Conservation (phyloP, 441 rosid genomes). For the Pelargonium myrrhifolium region DNA sequence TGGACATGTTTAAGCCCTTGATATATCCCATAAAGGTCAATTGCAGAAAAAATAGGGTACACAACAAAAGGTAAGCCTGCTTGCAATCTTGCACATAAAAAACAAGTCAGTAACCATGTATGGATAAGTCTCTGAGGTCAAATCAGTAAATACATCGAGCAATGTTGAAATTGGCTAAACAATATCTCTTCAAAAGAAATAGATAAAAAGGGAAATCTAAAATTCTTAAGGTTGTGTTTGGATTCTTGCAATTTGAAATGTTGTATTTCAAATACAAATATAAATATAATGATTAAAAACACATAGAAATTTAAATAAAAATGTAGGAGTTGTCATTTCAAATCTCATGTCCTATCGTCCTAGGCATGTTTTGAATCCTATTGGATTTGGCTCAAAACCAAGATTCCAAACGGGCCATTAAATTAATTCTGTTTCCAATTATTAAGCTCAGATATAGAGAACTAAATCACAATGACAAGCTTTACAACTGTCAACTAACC, state of each 20-base stretch:
- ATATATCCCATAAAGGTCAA: conserved; percentile 80
- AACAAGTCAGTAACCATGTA: conserved; percentile 17
- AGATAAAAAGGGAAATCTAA: not conserved
- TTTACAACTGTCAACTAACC: not conserved
- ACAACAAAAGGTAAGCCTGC: conserved; percentile 62
- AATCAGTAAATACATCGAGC: conserved; percentile 12
- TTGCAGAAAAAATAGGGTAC: conserved; percentile 69
- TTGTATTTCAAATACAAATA: too few relatives aligned
- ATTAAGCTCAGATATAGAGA: not conserved
- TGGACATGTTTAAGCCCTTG: conserved; percentile 81
- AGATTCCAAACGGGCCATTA: too few relatives aligned
- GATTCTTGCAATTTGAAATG: too few relatives aligned
- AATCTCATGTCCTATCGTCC: too few relatives aligned
- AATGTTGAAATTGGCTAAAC: not conserved
- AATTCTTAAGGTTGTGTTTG: too few relatives aligned
- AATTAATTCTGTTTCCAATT: not conserved
- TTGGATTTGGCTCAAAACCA: too few relatives aligned
- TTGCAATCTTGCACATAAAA: conserved; percentile 41
- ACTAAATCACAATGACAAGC: not conserved
- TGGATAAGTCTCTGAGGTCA: conserved; percentile 7
- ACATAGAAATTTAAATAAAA: too few relatives aligned
- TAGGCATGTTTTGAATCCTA: too few relatives aligned
- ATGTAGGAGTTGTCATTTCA: too few relatives aligned
- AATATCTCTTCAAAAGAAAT: not conserved
- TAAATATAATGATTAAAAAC: too few relatives aligned